These are phyloP conservation scores for Pseudonitzschia multistriata DNA, from an alignment of 108 stramenopile genomes.

Conservation along the genomic window DNA sequence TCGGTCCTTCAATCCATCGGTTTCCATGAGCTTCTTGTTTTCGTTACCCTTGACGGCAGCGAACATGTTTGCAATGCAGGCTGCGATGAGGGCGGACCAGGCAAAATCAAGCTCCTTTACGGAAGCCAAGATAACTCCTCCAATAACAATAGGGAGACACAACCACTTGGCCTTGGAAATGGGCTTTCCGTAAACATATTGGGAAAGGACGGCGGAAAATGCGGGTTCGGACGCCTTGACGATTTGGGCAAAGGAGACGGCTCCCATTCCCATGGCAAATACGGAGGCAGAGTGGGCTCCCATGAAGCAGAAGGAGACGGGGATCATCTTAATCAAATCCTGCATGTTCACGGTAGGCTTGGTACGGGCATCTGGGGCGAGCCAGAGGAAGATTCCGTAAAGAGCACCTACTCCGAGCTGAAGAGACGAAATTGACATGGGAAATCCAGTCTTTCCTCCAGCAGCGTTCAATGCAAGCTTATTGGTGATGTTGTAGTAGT, in stretches of 20 bases:
- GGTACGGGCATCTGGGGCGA: conserved; percentile 85
- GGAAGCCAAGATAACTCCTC: conserved; percentile 89
- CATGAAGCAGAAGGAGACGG: conserved; percentile 91
- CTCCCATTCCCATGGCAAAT: conserved; percentile 89
- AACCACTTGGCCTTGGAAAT: conserved; percentile 79
- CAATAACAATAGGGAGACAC: conserved; percentile 94
- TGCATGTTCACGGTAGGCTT: conserved; percentile 67
- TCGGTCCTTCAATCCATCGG: conserved; percentile 84
- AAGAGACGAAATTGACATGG: conserved; percentile 85
- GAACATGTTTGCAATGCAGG: conserved; percentile 90
- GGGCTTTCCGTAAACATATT: conserved; percentile 82
- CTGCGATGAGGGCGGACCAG: conserved; percentile 83
- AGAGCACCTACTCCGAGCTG: conserved; percentile 85
- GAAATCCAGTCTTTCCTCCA: conserved; percentile 87
- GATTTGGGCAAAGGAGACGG: conserved; percentile 96
- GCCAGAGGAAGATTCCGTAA: conserved; percentile 89
- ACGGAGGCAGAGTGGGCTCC: conserved; percentile 90
- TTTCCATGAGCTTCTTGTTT: conserved; percentile 95
- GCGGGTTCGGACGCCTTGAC: conserved; percentile 97
- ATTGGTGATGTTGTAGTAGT: conserved; percentile 91
- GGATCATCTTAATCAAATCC: conserved; percentile 85
- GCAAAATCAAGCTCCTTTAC: conserved; percentile 91
- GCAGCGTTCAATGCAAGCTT: conserved; percentile 86
- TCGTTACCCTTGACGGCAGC: conserved; percentile 91
- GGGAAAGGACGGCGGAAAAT: conserved; percentile 87